These are phyloP conservation scores for Ettlia oleoabundans DNA, from an alignment of 139 green algal genomes.

Conservation along the genomic window DNA sequence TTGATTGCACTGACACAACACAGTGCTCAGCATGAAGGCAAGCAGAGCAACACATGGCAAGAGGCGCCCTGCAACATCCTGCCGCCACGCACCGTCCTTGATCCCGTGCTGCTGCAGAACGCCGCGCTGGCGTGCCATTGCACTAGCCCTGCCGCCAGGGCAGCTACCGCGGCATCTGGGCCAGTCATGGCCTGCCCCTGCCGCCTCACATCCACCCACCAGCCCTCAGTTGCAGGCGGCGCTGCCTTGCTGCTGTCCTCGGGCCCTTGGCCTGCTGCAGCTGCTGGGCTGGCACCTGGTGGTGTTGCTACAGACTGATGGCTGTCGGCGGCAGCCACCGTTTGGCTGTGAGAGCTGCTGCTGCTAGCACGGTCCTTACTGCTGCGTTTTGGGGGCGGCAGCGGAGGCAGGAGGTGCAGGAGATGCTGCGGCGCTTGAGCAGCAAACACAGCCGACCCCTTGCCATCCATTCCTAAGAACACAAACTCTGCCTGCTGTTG, in stretches of 20 bases:
- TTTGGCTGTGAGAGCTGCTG: no score
- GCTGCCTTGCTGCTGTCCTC: not conserved
- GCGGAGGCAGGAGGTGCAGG: conserved; percentile 24
- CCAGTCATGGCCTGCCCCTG: conserved; percentile 51
- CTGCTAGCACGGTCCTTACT: no score
- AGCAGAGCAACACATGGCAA: not conserved
- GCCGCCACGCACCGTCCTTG: not conserved
- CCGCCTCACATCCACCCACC: conserved; percentile 41
- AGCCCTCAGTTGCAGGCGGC: not conserved
- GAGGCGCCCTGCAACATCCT: not conserved
- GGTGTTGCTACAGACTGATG: not conserved
- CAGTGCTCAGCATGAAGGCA: no score
- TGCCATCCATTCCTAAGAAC: conserved; percentile 27
- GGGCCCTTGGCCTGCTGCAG: not conserved
- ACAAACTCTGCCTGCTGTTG: not conserved
- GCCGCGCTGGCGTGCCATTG: conserved; percentile 51
- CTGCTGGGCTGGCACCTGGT: not conserved
- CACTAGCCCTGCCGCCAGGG: conserved; percentile 52
- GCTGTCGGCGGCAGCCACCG: no score
- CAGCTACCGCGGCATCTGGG: conserved; percentile 64
- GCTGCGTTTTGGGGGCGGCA: not conserved
- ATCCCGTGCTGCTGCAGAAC: conserved; percentile 50
- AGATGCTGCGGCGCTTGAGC: not conserved
- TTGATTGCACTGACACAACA: not conserved
- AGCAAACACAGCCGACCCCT: conserved; percentile 41